phyloP scores from a whole-genome alignment of 495 filamentous ascomycete genomes.

The Glarea lozoyensis region DNA sequence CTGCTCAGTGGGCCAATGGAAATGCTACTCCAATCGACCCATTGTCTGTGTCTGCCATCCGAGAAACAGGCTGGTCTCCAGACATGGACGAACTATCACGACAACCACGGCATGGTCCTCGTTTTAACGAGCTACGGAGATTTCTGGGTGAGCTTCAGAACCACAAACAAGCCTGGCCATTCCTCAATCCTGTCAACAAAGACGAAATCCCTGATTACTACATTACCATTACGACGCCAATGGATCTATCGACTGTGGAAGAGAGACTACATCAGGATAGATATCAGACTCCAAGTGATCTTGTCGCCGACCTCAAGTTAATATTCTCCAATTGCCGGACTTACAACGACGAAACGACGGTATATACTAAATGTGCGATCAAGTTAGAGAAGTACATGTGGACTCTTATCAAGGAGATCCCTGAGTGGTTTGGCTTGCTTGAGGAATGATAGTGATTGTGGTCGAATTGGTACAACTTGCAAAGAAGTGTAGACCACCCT shows the following conservation, averaged over 20 bases:
- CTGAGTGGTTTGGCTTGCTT: slow-evolving; percentile 71
- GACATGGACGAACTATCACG: slow-evolving; percentile 96
- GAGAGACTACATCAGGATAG: slow-evolving; percentile 87
- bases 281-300: slow-evolving; percentile 86
- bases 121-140: slow-evolving; percentile 87
- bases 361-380: slow-evolving; percentile 91
- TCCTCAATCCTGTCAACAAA: slow-evolving; percentile 84
- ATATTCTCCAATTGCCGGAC: slow-evolving; percentile 92
- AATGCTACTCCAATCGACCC: slow-evolving; percentile 67
- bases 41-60: slow-evolving; percentile 71
- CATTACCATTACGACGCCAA: slow-evolving; percentile 93
- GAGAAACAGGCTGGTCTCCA: slow-evolving; percentile 85
- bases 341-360: slow-evolving; percentile 92
- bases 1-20: slow-evolving; percentile 68
- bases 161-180: slow-evolving; percentile 84
- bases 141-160: slow-evolving; percentile 94
- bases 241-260: slow-evolving; percentile 96
- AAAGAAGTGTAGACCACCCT: too few relatives aligned
- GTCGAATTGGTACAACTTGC: too few relatives aligned
- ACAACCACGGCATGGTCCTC: slow-evolving; percentile 95
- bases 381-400: slow-evolving; percentile 97
- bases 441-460: too few relatives aligned
- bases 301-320: slow-evolving; percentile 81
- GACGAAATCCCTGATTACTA: slow-evolving; percentile 97
- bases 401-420: slow-evolving; percentile 81